These are phyloP conservation scores for Syncephalastrum sp. DNA, from an alignment of 371 early-diverging fungal genomes.

Conservation along the genomic window DNA sequence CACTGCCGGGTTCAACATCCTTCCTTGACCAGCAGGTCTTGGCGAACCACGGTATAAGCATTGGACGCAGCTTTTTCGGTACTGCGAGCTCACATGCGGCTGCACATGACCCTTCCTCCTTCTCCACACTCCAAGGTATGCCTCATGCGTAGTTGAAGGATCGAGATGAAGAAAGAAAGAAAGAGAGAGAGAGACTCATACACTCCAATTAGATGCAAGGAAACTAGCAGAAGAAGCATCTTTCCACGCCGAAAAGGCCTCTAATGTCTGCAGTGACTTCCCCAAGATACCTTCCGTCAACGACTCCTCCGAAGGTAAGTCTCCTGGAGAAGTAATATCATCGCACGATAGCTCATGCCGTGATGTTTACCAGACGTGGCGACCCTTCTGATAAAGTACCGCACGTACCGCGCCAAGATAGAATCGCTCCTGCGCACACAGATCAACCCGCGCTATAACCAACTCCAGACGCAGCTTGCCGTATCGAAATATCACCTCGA, in stretches of 20 bases:
- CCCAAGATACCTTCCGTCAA: conserved; percentile 23
- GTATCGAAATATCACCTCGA: conserved; percentile 34
- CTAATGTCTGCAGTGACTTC: conserved; percentile 25
- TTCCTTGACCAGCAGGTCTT: conserved; percentile 42
- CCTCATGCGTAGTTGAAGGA: too few relatives aligned
- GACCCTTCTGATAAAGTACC: conserved; percentile 28
- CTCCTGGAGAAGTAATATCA: too few relatives aligned
- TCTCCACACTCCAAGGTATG: too few relatives aligned
- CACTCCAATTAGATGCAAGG: conserved; percentile 15
- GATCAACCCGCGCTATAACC: conserved; percentile 35
- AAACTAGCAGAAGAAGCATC: conserved; percentile 25
- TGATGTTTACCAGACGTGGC: conserved; percentile 16
- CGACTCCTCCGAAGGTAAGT: conserved; percentile 7
- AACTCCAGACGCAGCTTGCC: conserved; percentile 32
- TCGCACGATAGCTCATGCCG: neutral
- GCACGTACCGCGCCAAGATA: conserved; percentile 37
- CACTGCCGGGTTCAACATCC: conserved; percentile 39
- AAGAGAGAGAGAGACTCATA: too few relatives aligned
- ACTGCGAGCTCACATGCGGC: conserved; percentile 9
- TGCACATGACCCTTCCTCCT: too few relatives aligned
- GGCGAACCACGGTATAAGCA: conserved; percentile 19
- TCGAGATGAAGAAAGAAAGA: too few relatives aligned
- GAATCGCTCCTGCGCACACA: conserved; percentile 37
- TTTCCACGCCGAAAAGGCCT: conserved; percentile 25
- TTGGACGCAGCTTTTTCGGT: conserved; percentile 13